Evolutionary conservation across 306 rosid genomes (phyloP), one percentile per base, ranked within the genome.

Genomic region (Quercus mongolica): DNA sequence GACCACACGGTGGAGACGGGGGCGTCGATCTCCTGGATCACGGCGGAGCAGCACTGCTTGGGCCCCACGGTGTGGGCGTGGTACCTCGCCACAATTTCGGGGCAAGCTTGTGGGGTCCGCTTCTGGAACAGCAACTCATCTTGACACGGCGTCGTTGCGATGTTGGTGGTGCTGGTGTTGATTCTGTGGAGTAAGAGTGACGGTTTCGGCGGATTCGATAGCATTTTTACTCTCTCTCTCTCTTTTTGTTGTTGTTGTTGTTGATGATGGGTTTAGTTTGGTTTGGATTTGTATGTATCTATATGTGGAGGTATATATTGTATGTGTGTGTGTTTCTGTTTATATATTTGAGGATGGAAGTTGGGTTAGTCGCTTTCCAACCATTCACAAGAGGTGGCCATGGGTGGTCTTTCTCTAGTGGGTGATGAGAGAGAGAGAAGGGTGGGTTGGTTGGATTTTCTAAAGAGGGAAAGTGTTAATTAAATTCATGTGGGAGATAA

Each of bases 1-100:
- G 99, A 88, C 99, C 99, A 96, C 3, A 96, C 93, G 33, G 92
- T 87, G 81, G 96, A 70, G 6, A 88, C 89, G 0, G 99, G 96
- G 52, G 99, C 98, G 7, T 88, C 81, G 88, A 93, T 91, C 81
- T 91, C 92, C 79, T 93, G 93, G 6, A 88, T 80, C 14, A 91
- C 91, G 78, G 98, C 90, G 76, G 99, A 93, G 94, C 86, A 93
- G 81, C 93, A 90, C 93, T 93, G 98, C 87, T 86, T 65, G 1
- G 87, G 69, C 0, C 87, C 61, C 3, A 88, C 83, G 0, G 83
- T 83, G 76, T 89, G 91, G 5, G 82, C 85, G 88, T 94, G 97
- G 77, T 83, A 74, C 51, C 90, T 85, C 17, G 94, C 91, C 55
- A 90, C 91, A 6, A 84, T 78, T 46, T 90, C 97, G 0, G 98